Percentiles rank a stretch among this genome's conserved stretches.
Conservation (phyloP, 768 basidiomycete species). For the Tylopilus subfusipes region DNA sequence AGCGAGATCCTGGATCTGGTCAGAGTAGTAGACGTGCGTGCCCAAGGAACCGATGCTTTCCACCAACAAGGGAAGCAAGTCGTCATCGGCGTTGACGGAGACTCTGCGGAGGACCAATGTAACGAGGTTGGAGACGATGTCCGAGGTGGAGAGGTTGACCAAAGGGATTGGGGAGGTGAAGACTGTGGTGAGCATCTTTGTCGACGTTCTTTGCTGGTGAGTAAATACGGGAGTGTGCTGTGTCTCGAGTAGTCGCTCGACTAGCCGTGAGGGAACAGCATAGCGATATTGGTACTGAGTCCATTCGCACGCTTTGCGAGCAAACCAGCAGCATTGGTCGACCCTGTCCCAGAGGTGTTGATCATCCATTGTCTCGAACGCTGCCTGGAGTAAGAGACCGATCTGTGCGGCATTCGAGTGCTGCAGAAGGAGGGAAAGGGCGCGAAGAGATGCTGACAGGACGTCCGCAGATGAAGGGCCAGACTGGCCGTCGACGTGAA, state of each 20-base stretch:
- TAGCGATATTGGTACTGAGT: constrained; percentile 92
- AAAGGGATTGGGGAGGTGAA: constrained; percentile 80
- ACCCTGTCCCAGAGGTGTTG: constrained; percentile 60
- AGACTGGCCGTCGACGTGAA: constrained; percentile 83
- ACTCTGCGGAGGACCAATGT: constrained; percentile 70
- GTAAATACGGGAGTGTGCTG: constrained; percentile 50
- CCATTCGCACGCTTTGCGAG: constrained; percentile 77
- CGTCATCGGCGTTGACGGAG: constrained; percentile 57
- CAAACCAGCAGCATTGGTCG: constrained; percentile 80
- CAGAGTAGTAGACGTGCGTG: constrained; percentile 91
- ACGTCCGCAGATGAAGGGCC: constrained; percentile 77
- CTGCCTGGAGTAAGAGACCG: constrained; percentile 65
- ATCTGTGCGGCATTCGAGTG: constrained; percentile 79
- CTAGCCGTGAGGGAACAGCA: constrained; percentile 78
- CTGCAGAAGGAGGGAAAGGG: constrained; percentile 64
- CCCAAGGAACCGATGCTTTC: constrained; percentile 81
- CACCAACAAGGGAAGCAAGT: constrained; percentile 63
- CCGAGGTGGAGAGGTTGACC: constrained; percentile 87
- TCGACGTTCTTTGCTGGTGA: constrained; percentile 55
- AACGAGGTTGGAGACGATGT: constrained; percentile 77
- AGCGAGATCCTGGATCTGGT: constrained; percentile 91
- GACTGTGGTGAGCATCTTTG: constrained; percentile 78
- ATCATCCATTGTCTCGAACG: constrained; percentile 64
- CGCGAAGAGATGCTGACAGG: constrained; percentile 66
- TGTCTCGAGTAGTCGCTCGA: constrained; percentile 68